Evolutionary conservation across 177 flowering plant species (phyloP), one percentile per base, ranked within the genome.

Genomic region (Tripterygium wilfordii): DNA sequence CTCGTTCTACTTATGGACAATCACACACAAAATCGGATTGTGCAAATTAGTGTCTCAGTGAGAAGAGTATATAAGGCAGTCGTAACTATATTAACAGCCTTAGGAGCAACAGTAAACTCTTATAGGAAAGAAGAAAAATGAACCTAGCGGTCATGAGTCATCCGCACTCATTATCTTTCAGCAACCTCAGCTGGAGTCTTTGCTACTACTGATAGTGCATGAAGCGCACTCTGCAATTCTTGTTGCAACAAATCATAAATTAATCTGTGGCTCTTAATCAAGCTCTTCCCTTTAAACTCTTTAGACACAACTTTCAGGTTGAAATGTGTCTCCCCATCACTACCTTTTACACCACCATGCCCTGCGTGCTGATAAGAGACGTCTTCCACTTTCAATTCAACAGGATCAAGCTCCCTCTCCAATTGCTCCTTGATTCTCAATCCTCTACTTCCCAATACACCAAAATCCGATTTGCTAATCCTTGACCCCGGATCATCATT

Each of bases 281-380:
- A 58, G 53, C 94, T 88, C 74, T 85, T 85, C 48, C 96, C 94
- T 64, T 83, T 81, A 43, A 91, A 91, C 50, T 69, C 82, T 55
- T 74, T 39, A 0, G 95, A 85, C 38, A 91, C 90, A 42, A 91
- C 67, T 55, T 63, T 81, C 55, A 91, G 45, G 65, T 88, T 88
- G 41, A 88, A 88, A 78, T 91, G 98, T 12, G 98, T 88, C 70
- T 91, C 98, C 9, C 88, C 96, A 42, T 68, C 74, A 36, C 72
- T 70, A 2, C 85, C 87, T 56, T 65, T 67, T 19, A 66, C 83
- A 20, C 88, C 92, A 10, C 72, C 83, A 51, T 91, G 98, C 16
- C 98, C 96, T 0, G 95, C 94, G 43, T 91, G 98, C 65, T 82
- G 94, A 67, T 85, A 69, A 10, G 96, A 88, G 21, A 83, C 62